phyloP scores from a whole-genome alignment of 2,329 filamentous ascomycete genomes.

The Fusarium setosum region DNA sequence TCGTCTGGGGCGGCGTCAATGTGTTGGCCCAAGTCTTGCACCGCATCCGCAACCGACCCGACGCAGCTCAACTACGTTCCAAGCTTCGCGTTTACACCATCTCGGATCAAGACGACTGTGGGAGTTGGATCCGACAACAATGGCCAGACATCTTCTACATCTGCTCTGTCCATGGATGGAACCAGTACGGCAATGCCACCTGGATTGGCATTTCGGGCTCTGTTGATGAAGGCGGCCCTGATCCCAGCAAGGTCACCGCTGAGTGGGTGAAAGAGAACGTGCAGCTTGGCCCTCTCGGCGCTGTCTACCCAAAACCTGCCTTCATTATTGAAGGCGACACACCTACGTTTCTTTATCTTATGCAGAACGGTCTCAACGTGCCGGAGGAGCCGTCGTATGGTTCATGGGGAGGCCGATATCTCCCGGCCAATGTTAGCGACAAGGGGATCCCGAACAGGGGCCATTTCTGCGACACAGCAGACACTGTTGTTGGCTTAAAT shows the following conservation, averaged over 20 bases:
- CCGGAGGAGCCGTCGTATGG: conserved; percentile 59
- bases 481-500: conserved; percentile 42
- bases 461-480: conserved; percentile 26
- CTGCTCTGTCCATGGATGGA: conserved; percentile 65
- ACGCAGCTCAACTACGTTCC: conserved; percentile 49
- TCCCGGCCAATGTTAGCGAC: conserved; percentile 43
- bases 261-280: conserved; percentile 65
- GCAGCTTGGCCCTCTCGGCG: conserved; percentile 58
- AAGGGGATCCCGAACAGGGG: conserved; percentile 15
- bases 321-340: conserved; percentile 65
- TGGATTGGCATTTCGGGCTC: conserved; percentile 66
- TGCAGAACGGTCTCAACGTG: conserved; percentile 49
- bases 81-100: conserved; percentile 65
- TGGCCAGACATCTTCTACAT: conserved; percentile 68
- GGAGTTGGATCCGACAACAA: conserved; percentile 62
- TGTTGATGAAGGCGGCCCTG: conserved; percentile 47
- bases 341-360: conserved; percentile 58
- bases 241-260: conserved; percentile 57
- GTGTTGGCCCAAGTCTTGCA: conserved; percentile 59
- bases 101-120: conserved; percentile 69
- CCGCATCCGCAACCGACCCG: conserved; percentile 38
- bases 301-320: conserved; percentile 56
- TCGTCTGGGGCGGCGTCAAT: conserved; percentile 65
- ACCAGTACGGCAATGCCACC: conserved; percentile 62
- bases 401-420: conserved; percentile 62